Conservation (phyloP, 106 monocot species). For the Acanthochlamys bracteata region DNA sequence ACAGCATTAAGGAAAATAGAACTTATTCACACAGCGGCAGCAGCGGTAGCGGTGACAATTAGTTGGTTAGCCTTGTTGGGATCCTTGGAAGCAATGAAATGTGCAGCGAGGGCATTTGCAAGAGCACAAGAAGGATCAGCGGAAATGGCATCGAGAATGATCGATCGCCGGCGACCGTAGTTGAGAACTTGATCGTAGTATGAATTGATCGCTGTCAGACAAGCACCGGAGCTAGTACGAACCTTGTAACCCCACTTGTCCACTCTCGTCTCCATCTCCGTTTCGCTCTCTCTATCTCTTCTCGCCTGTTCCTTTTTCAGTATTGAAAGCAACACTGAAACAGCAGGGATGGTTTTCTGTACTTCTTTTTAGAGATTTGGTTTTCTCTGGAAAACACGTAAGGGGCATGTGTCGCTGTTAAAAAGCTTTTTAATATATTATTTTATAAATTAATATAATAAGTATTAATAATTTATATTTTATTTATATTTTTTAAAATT, state of each 20-base stretch:
- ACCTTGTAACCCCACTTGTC: constrained; percentile 52
- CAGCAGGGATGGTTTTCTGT: too few species aligned
- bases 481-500: too few species aligned
- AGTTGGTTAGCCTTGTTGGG: constrained; percentile 14
- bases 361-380: too few species aligned
- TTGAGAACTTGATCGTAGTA: constrained; percentile 39
- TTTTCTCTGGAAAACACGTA: too few species aligned
- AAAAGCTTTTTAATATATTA: too few species aligned
- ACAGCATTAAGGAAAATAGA: too few species aligned
- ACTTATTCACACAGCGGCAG: too few species aligned
- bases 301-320: background rate
- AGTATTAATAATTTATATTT: too few species aligned
- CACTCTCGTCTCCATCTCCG: background rate
- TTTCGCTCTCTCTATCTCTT: background rate
- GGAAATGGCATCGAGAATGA: constrained; percentile 35
- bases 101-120: constrained; percentile 49
- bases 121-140: constrained; percentile 45
- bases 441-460: too few species aligned
- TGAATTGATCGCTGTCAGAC: constrained; percentile 48
- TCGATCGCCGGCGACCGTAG: constrained; percentile 34
- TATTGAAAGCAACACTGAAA: too few species aligned
- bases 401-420: too few species aligned
- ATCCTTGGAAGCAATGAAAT: constrained; percentile 17
- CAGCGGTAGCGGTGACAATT: constrained; percentile 22
- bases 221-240: constrained; percentile 37